phyloP scores from a whole-genome alignment of 805 yeast species.

The Wickerhamomyces sydowiorum region DNA sequence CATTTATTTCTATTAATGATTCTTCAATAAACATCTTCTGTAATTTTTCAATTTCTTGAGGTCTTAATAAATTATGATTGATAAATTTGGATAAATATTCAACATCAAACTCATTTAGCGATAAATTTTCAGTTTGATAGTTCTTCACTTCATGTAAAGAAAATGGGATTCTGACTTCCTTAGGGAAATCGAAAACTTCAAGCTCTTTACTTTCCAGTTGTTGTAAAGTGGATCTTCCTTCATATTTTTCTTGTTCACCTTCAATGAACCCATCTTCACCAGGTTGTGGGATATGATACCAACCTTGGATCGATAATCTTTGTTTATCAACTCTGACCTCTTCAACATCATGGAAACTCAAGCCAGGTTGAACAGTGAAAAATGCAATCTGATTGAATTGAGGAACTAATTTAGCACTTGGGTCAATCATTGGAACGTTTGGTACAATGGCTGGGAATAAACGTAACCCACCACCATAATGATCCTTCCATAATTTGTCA shows the following conservation, averaged over 20 bases:
- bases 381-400: constrained; percentile 95
- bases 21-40: constrained; percentile 54
- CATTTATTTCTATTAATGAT: constrained; percentile 61
- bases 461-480: constrained; percentile 90
- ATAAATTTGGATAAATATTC: constrained; percentile 48
- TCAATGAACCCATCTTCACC: constrained; percentile 83
- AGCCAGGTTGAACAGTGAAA: constrained; percentile 93
- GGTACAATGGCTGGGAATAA: constrained; percentile 82
- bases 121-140: constrained; percentile 9
- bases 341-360: constrained; percentile 96
- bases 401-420: constrained; percentile 65
- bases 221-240: constrained; percentile 70
- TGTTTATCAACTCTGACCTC: constrained; percentile 91
- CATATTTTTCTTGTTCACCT: constrained; percentile 79
- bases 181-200: constrained; percentile 80
- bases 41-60: constrained; percentile 34
- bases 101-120: constrained; percentile 36
- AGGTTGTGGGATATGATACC: constrained; percentile 96
- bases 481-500: constrained; percentile 79
- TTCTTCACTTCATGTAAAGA: constrained; percentile 32
- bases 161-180: constrained; percentile 42
- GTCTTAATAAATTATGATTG: constrained; percentile 44
- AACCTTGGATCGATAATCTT: constrained; percentile 90
- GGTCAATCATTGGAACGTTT: constrained; percentile 85
- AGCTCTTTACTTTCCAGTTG: constrained; percentile 72